Conservation (phyloP, 2,329 filamentous ascomycete genomes). For the Orbilia brochopaga region DNA sequence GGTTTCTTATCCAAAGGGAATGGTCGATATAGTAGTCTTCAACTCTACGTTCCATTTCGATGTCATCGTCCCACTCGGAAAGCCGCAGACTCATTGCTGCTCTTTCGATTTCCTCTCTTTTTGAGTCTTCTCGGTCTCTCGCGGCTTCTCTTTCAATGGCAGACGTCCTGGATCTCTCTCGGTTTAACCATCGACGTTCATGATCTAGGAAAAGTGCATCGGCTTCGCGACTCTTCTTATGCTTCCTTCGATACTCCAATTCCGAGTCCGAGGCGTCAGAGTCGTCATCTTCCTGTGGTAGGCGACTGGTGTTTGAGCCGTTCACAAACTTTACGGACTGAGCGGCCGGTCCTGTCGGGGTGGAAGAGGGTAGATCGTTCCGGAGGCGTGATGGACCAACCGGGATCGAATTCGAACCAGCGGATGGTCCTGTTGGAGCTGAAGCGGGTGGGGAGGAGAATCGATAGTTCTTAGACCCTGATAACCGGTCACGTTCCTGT, state of each 20-base stretch:
- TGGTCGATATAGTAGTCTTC: constrained; percentile 88
- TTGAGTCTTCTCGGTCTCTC: constrained; percentile 76
- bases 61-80: constrained; percentile 85
- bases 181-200: constrained; percentile 87
- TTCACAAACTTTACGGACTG: constrained; percentile 70
- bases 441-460: constrained; percentile 73
- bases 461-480: constrained; percentile 68
- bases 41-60: constrained; percentile 73
- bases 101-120: constrained; percentile 68
- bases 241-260: constrained; percentile 73
- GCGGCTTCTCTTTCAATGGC: constrained; percentile 84
- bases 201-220: constrained; percentile 84
- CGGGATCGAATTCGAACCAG: constrained; percentile 75
- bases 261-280: constrained; percentile 87
- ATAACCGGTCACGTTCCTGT: constrained; percentile 76
- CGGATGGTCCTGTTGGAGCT: constrained; percentile 68
- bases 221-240: constrained; percentile 74
- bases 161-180: constrained; percentile 80
- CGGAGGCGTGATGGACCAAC: constrained; percentile 70
- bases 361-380: constrained; percentile 33
- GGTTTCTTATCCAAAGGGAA: constrained; percentile 81
- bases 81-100: constrained; percentile 75
- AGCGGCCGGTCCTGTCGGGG: constrained; percentile 38
- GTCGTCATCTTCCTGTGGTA: constrained; percentile 74
- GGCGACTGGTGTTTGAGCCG: constrained; percentile 69